Conservation (phyloP, 1,284 basidiomycete species). For the Xerocomus nothofagi region DNA sequence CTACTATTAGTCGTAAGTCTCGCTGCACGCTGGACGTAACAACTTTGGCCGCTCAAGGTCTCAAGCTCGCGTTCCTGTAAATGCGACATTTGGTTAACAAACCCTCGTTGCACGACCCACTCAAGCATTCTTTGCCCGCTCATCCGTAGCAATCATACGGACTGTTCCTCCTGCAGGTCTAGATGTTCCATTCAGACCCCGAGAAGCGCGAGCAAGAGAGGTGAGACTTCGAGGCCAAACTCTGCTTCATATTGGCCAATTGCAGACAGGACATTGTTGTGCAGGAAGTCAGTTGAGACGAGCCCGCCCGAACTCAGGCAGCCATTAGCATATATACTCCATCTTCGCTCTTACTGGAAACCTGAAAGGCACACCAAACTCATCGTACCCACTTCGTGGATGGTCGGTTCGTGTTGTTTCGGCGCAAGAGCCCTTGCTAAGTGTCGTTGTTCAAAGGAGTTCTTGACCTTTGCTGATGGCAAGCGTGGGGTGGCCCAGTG, state of each 20-base stretch:
- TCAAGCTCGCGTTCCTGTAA: not conserved
- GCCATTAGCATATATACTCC: slow-evolving; percentile 22
- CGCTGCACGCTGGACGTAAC: slow-evolving; percentile 17
- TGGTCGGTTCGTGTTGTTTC: slow-evolving; percentile 15
- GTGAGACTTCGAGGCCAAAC: slow-evolving; percentile 7
- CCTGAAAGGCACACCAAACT: slow-evolving; percentile 21
- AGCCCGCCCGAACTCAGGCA: slow-evolving; percentile 18
- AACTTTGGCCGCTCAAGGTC: no score
- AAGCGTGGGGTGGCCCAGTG: slow-evolving; percentile 1
- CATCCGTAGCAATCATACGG: not conserved
- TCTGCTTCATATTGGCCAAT: slow-evolving; percentile 3
- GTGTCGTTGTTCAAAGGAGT: slow-evolving; percentile 10
- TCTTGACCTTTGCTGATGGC: slow-evolving; percentile 4
- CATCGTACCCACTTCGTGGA: slow-evolving; percentile 27
- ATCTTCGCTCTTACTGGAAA: slow-evolving; percentile 26
- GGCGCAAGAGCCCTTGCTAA: not conserved
- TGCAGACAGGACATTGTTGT: slow-evolving; percentile 10
- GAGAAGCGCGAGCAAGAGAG: slow-evolving; percentile 1
- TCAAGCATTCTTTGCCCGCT: not conserved
- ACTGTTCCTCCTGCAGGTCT: not conserved
- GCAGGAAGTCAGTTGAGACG: slow-evolving; percentile 12
- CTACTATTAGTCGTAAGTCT: slow-evolving; percentile 7
- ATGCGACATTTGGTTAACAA: not conserved
- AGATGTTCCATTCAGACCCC: slow-evolving; percentile 10
- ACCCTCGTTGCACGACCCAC: not conserved